These are phyloP conservation scores for Clohesyomyces aquaticus DNA, from an alignment of 495 filamentous ascomycete genomes.

Conservation along the genomic window DNA sequence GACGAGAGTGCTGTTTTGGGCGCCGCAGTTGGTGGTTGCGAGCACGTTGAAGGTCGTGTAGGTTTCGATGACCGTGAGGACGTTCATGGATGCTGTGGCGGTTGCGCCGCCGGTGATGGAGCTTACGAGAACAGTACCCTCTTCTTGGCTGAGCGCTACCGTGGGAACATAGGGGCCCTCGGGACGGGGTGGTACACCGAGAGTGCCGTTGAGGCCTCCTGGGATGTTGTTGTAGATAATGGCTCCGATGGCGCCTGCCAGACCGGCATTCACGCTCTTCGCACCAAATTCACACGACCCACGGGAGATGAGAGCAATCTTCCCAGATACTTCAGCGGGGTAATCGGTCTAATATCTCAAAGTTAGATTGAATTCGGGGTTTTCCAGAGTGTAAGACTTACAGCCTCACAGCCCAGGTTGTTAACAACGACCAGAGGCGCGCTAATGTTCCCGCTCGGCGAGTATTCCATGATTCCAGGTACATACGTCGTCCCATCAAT, in stretches of 20 bases:
- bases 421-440: constrained; percentile 53
- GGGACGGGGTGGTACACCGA: constrained; percentile 55
- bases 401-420: constrained; percentile 60
- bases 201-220: constrained; percentile 58
- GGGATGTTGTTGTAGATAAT: constrained; percentile 70
- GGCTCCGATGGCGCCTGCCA: constrained; percentile 60
- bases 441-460: constrained; percentile 53
- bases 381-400: constrained; percentile 11
- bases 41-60: constrained; percentile 62
- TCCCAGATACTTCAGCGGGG: constrained; percentile 57
- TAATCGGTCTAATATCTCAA: constrained; percentile 52
- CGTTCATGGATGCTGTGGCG: constrained; percentile 37
- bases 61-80: constrained; percentile 48
- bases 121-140: constrained; percentile 55
- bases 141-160: constrained; percentile 57
- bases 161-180: constrained; percentile 57
- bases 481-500: constrained; percentile 42
- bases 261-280: constrained; percentile 63
- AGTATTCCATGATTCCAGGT: constrained; percentile 52
- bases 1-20: constrained; percentile 65
- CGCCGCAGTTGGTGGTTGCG: constrained; percentile 66
- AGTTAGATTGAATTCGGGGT: background rate
- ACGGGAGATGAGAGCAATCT: constrained; percentile 65
- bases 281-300: constrained; percentile 64
- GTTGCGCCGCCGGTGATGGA: constrained; percentile 46